phyloP scores from a whole-genome alignment of 192 early-diverging fungal genomes.

The Coemansia asiatica region DNA sequence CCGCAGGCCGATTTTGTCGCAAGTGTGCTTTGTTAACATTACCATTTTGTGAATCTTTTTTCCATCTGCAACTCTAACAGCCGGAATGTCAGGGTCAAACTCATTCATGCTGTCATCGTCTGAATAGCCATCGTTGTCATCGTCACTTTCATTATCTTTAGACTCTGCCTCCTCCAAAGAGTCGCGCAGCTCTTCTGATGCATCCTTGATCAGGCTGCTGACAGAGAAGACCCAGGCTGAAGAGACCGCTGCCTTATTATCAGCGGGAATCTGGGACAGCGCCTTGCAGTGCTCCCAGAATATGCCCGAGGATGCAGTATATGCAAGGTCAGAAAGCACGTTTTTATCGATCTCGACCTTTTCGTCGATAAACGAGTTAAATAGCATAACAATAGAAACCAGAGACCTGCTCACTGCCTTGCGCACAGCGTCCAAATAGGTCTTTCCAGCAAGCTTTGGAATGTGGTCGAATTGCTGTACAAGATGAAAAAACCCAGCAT shows the following conservation, averaged over 20 bases:
- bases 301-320: constrained; percentile 34
- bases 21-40: constrained; percentile 24
- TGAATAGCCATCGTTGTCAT: constrained; percentile 3
- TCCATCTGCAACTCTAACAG: constrained; percentile 29
- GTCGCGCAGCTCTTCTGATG: constrained; percentile 32
- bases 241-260: constrained; percentile 36
- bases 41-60: constrained; percentile 31
- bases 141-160: not conserved
- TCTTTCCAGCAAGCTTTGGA: constrained; percentile 39
- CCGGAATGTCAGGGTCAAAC: constrained; percentile 39
- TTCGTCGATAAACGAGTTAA: constrained; percentile 45
- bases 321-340: constrained; percentile 29
- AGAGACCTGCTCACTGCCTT: constrained; percentile 31
- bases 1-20: constrained; percentile 45
- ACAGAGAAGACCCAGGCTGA: constrained; percentile 21
- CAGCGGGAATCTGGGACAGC: constrained; percentile 38
- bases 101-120: constrained; percentile 50
- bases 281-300: constrained; percentile 54
- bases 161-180: constrained; percentile 22
- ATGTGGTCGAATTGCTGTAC: constrained; percentile 29
- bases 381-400: constrained; percentile 24
- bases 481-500: constrained; percentile 46
- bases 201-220: constrained; percentile 38
- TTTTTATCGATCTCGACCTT: constrained; percentile 30
- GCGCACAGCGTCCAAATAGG: constrained; percentile 37